Evolutionary conservation across 352 stramenopile species (phyloP).

Genomic region (Albugo candida): DNA sequence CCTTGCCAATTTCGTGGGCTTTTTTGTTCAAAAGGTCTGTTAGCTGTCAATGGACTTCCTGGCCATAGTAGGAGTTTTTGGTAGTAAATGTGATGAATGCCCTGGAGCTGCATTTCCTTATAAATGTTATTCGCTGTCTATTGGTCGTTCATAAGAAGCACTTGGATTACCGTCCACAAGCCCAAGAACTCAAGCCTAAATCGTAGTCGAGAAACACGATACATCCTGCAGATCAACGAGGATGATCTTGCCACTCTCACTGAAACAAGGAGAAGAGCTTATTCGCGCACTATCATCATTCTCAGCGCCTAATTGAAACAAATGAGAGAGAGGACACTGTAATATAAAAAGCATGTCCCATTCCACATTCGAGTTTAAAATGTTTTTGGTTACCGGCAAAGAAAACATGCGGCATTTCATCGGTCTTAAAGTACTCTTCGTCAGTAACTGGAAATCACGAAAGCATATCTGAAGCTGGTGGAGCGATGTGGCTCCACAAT

Average conservation of each 20-base stretch:
- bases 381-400: slow-evolving; percentile 82
- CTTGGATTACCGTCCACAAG: too few relatives aligned
- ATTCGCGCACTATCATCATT: slow-evolving; percentile 42
- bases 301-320: slow-evolving; percentile 13
- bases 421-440: slow-evolving; percentile 84
- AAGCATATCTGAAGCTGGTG: slow-evolving; percentile 83
- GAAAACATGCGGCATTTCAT: slow-evolving; percentile 75
- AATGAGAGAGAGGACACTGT: neutral
- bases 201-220: slow-evolving; percentile 44
- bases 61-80: too few relatives aligned
- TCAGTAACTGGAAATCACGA: slow-evolving; percentile 82
- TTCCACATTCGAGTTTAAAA: slow-evolving; percentile 45
- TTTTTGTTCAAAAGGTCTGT: slow-evolving; percentile 87
- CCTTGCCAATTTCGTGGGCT: slow-evolving; percentile 65
- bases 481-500: slow-evolving; percentile 80
- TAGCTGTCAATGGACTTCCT: slow-evolving; percentile 53
- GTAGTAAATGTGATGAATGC: too few relatives aligned
- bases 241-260: slow-evolving; percentile 71
- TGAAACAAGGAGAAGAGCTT: slow-evolving; percentile 81
- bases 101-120: too few relatives aligned
- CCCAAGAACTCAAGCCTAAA: too few relatives aligned
- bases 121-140: too few relatives aligned
- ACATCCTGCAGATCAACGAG: slow-evolving; percentile 80
- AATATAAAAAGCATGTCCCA: neutral
- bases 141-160: too few relatives aligned